Evolutionary conservation across 805 yeast genomes (phyloP), one percentile per base, ranked within the genome.

Genomic region (Martiniozyma abietophila): DNA sequence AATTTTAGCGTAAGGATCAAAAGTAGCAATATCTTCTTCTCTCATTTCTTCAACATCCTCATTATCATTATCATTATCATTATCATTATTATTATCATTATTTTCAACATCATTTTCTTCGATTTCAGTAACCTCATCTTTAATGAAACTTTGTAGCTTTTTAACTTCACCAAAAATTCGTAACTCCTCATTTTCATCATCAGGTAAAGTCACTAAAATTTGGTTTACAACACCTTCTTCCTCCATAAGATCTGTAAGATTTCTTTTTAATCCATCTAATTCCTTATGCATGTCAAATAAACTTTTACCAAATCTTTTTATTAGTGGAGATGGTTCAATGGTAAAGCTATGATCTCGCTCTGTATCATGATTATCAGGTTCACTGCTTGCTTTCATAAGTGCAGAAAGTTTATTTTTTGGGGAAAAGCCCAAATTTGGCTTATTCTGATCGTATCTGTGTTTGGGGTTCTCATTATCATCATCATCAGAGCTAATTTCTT

Each of bases 1-100:
- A n/a, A 36, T 27, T 12, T 35, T 42, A 14, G 22, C 26, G 27
- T 32, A 34, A 5, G 41, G 41, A 27, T 36, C 44, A 17, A 20
- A 22, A 11, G 4, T 25, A 9, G 16, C 31, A 15, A 29, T 29
- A 16, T 34, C 27, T 21, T 32, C 40, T 8, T 41, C 45, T 8
- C 36, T 48, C 26, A 43, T 49, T 8, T 41, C 43, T 6, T 36
- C 31, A 25, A 11, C 40, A 39, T 21, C 42, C 8, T 22, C n/a
- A 3, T 25, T 17, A 9, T 35, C 40, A 17, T 16, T 22, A 17
- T 20, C 17, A 16, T 4, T 15, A 22, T 24, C 36, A 6, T 21
- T 14, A 12, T 16, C 28, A 8, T 25, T 16, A 3, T 26, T 26
- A 12, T 24, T 26, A 10, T 29, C 24, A 8, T 32, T 28, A 6